Evolutionary conservation across 2,329 filamentous ascomycete species (phyloP).

Genomic region (Corynespora cassiicola): DNA sequence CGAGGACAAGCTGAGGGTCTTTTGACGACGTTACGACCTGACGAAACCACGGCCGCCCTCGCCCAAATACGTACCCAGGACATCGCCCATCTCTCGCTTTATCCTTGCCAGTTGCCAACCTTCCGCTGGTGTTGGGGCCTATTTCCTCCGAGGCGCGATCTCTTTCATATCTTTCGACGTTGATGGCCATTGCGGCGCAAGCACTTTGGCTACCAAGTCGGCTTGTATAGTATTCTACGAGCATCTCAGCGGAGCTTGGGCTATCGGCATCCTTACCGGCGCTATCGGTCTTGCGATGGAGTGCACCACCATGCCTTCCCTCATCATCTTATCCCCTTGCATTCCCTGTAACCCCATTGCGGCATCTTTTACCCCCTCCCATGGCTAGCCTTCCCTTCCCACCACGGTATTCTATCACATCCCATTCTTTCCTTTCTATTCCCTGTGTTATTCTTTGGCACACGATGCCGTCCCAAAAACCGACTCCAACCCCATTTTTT

Average conservation of each 20-base stretch:
- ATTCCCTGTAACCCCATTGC: conserved; percentile 14
- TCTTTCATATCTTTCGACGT: conserved; percentile 34
- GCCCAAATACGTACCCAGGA: conserved; percentile 20
- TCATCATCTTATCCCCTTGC: conserved; percentile 18
- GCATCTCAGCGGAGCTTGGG: conserved; percentile 41
- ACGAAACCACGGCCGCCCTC: conserved; percentile 53
- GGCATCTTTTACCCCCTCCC: conserved; percentile 3
- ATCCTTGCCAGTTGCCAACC: conserved; percentile 26
- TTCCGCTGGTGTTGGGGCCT: conserved; percentile 28
- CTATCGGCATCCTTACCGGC: conserved; percentile 37
- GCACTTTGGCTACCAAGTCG: conserved; percentile 25
- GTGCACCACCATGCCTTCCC: conserved; percentile 13
- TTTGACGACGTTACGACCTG: conserved; percentile 56
- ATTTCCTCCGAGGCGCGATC: conserved; percentile 27
- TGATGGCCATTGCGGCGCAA: conserved; percentile 22
- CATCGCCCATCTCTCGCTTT: conserved; percentile 22
- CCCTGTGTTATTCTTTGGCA: too few species aligned
- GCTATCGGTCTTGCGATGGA: conserved; percentile 20
- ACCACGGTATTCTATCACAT: too few species aligned
- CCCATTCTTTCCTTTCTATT: too few species aligned
- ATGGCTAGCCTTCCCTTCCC: too few species aligned
- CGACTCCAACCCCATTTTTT: too few species aligned
- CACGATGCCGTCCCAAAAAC: too few species aligned
- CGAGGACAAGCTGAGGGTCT: conserved; percentile 13
- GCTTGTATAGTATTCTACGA: conserved; percentile 45